Conservation (phyloP, 2,329 filamentous ascomycete genomes). For the Plenodomus biglobosus region DNA sequence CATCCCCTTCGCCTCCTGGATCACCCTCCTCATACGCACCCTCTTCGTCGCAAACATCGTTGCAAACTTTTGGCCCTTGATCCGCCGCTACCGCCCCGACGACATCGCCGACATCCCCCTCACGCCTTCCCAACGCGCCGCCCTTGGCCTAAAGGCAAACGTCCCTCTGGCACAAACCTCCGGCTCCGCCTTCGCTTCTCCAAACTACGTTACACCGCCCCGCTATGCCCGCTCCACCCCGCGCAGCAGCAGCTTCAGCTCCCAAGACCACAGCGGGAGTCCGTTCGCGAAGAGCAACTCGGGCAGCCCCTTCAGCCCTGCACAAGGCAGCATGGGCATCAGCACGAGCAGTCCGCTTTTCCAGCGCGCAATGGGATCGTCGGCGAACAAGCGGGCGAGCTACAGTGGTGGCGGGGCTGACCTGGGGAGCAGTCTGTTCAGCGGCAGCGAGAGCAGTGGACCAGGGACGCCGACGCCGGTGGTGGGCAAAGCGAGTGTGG, state of each 20-base stretch:
- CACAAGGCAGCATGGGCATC: not conserved
- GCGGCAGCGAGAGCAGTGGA: slow-evolving; percentile 44
- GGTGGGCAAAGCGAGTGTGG: slow-evolving; percentile 65
- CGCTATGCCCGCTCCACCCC: slow-evolving; percentile 78
- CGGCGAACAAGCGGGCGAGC: slow-evolving; percentile 61
- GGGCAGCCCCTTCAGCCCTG: slow-evolving; percentile 55
- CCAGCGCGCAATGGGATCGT: slow-evolving; percentile 64
- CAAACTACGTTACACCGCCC: slow-evolving; percentile 78
- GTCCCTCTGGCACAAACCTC: slow-evolving; percentile 61
- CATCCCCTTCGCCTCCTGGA: slow-evolving; percentile 40
- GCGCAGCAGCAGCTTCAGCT: slow-evolving; percentile 59
- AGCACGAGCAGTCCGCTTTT: slow-evolving; percentile 60
- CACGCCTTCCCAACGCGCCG: slow-evolving; percentile 80
- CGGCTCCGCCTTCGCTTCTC: slow-evolving; percentile 52
- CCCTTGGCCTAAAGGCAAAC: slow-evolving; percentile 77
- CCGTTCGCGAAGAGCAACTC: slow-evolving; percentile 42
- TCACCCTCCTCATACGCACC: slow-evolving; percentile 55
- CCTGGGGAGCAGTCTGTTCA: slow-evolving; percentile 49
- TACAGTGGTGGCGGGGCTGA: slow-evolving; percentile 55
- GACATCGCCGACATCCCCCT: slow-evolving; percentile 85
- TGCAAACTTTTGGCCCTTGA: slow-evolving; percentile 70
- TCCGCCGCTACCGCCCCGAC: slow-evolving; percentile 63
- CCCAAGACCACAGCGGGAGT: slow-evolving; percentile 52
- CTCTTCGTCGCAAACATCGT: slow-evolving; percentile 64
- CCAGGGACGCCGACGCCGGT: slow-evolving; percentile 69